phyloP scores from a whole-genome alignment of 1,284 basidiomycete genomes.

The Cryptococcus deneoformans region DNA sequence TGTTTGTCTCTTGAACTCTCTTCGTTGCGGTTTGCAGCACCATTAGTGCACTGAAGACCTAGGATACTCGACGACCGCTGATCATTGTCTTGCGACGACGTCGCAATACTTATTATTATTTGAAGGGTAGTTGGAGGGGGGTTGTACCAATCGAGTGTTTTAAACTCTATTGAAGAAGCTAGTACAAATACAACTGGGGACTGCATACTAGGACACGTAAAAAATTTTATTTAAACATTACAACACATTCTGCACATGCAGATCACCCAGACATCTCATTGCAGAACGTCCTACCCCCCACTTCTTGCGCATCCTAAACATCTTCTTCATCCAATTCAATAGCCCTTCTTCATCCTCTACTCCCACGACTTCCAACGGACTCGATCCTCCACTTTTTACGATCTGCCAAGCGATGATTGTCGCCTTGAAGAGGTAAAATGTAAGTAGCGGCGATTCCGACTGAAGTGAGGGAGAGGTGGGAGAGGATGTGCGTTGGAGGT shows the following conservation, averaged over 20 bases:
- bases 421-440: slow-evolving; percentile 30
- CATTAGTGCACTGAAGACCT: too few relatives aligned
- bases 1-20: not conserved
- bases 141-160: too few relatives aligned
- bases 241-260: slow-evolving; percentile 6
- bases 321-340: slow-evolving; percentile 14
- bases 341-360: slow-evolving; percentile 11
- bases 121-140: too few relatives aligned
- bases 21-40: too few relatives aligned
- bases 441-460: slow-evolving; percentile 26
- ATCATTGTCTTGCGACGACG: too few relatives aligned
- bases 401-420: slow-evolving; percentile 30
- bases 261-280: slow-evolving; percentile 13
- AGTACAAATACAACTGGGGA: not conserved
- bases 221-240: not conserved
- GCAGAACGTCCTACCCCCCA: slow-evolving; percentile 18
- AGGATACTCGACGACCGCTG: too few relatives aligned
- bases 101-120: too few relatives aligned
- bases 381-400: slow-evolving; percentile 9
- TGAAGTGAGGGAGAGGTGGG: not conserved
- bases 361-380: slow-evolving; percentile 4
- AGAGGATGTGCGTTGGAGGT: slow-evolving; percentile 14
- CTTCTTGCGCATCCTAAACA: slow-evolving; percentile 13
- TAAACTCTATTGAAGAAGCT: too few relatives aligned
- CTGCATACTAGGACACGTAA: not conserved